These are phyloP conservation scores for Rhynchospora tenuis DNA, from an alignment of 176 grass and related monocot species.

Conservation along the genomic window DNA sequence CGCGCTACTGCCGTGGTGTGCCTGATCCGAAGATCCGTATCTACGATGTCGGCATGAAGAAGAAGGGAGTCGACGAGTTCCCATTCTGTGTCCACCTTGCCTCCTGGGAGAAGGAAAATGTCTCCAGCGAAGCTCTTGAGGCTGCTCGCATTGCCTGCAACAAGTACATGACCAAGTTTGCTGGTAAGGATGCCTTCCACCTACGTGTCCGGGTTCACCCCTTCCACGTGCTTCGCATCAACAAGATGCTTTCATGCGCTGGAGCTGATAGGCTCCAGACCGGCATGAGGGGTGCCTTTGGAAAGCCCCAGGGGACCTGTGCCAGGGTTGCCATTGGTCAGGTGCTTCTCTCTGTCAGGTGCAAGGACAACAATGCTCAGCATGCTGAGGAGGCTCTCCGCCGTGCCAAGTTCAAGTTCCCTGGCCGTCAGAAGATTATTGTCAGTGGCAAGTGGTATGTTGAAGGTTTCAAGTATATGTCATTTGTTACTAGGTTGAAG, in stretches of 20 bases:
- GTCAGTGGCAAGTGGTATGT: slow-evolving; percentile 66
- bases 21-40: slow-evolving; percentile 79
- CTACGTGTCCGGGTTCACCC: slow-evolving; percentile 62
- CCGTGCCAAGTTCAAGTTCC: slow-evolving; percentile 84
- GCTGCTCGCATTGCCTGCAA: slow-evolving; percentile 71
- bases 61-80: slow-evolving; percentile 57
- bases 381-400: slow-evolving; percentile 57
- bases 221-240: slow-evolving; percentile 64
- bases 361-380: slow-evolving; percentile 50
- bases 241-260: slow-evolving; percentile 78
- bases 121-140: slow-evolving; percentile 76
- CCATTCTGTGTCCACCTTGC: slow-evolving; percentile 60
- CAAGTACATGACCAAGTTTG: slow-evolving; percentile 81
- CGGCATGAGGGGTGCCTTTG: slow-evolving; percentile 86
- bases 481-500: neutral
- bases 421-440: slow-evolving; percentile 74
- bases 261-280: slow-evolving; percentile 94
- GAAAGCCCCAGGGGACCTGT: slow-evolving; percentile 61
- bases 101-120: slow-evolving; percentile 85
- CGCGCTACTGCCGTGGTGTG: slow-evolving; percentile 76
- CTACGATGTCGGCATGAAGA: slow-evolving; percentile 88
- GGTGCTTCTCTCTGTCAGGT: slow-evolving; percentile 59
- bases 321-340: slow-evolving; percentile 61
- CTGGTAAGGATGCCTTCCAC: slow-evolving; percentile 80
- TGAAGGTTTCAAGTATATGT: neutral